Evolutionary conservation across 257 asterid genomes (phyloP), one percentile per base, ranked within the genome.

Genomic region (Penstemon newberryi): DNA sequence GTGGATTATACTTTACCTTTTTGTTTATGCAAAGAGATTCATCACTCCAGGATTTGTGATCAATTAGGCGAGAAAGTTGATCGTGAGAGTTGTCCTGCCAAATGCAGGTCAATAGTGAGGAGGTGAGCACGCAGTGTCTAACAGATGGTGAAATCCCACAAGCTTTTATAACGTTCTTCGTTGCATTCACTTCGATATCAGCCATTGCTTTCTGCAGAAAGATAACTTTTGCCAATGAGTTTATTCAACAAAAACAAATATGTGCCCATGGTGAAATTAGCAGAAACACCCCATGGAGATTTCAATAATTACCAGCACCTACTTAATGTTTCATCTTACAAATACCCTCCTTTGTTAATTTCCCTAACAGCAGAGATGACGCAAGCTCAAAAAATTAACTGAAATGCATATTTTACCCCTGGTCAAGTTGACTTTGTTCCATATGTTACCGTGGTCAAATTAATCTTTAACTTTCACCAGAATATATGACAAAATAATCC

Each of bases 41-140:
- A 12, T 90, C 84, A 47, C 99, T 93, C 99, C 97, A 93, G 73
- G 76, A 72, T 5, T 76, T 88, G 74, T 90, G 92, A 78, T 93
- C 92, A 39, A 90, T 79, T 66, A 57, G 18, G 18, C 10, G 70
- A 6, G 95, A 63, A 62, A 75, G 49, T 50, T 69, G 72, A 38
- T 63, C 70, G 3, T 33, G 45, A 12, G 86, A 64, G 74, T 44
- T 52, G 36, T 87, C 92, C 49, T 59, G 77, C 97, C 97, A 90
- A 56, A 86, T 76, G 68, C 96, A 90, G 43, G 99, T 81, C 84
- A 89, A 65, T 54, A 90, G 99, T 7, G 99, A 89, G 11, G 99
- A 93, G 59, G 97, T 93, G 49, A 93, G 83, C 43, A 93, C 80
- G 52, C 97, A 93, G 49, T 76, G 75, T 66, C 81, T 79, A 52